Percentiles rank a stretch among this genome's conserved stretches.
These are phyloP conservation scores for Fusarium sp. DNA, from an alignment of 2,329 filamentous ascomycete species.

Conservation along the genomic window DNA sequence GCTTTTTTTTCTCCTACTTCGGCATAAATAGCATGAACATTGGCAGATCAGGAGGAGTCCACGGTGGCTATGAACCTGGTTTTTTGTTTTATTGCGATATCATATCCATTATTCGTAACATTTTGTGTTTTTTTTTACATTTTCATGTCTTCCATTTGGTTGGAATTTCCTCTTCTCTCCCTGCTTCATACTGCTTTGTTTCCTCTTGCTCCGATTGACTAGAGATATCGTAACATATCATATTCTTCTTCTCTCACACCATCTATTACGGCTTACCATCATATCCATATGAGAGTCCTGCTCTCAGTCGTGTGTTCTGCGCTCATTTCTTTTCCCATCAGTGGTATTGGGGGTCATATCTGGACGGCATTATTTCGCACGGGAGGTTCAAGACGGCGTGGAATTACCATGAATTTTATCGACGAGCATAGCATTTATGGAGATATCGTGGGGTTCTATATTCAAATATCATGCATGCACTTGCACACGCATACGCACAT, in stretches of 20 bases:
- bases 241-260: slow-evolving; percentile 2
- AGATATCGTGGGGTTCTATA: neutral
- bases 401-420: neutral
- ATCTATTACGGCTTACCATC: neutral
- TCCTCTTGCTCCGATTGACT: neutral
- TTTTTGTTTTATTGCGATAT: slow-evolving; percentile 30
- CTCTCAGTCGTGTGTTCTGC: slow-evolving; percentile 7
- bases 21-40: slow-evolving; percentile 10
- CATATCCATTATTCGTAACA: slow-evolving; percentile 37
- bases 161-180: neutral
- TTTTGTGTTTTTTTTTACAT: slow-evolving; percentile 8
- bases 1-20: neutral
- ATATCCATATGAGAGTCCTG: slow-evolving; percentile 1
- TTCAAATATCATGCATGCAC: slow-evolving; percentile 12
- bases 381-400: slow-evolving; percentile 8
- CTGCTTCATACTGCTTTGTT: neutral
- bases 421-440: slow-evolving; percentile 3
- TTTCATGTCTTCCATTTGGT: neutral
- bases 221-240: slow-evolving; percentile 20
- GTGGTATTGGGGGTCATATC: slow-evolving; percentile 10
- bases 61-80: slow-evolving; percentile 28
- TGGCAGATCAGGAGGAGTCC: slow-evolving; percentile 30
- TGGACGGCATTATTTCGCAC: too few relatives aligned
- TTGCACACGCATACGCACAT: neutral
- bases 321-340: slow-evolving; percentile 9